Evolutionary conservation across 345 rosid species (phyloP).

Genomic region (Aethionema arabicum): DNA sequence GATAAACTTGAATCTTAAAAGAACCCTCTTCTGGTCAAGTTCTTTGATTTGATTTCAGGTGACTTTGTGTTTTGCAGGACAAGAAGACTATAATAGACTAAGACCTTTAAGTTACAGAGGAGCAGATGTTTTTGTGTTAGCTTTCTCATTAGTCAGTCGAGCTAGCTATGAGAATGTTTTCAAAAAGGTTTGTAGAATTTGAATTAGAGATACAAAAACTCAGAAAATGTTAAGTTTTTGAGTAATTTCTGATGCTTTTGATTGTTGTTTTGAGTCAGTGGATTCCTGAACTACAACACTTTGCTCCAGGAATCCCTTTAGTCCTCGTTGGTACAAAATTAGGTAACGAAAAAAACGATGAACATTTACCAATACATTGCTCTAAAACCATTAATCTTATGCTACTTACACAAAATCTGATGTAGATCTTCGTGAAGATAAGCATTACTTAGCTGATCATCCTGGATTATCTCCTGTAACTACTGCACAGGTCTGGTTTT

Average conservation of each 20-base stretch:
- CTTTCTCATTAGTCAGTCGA: constrained; percentile 92
- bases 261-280: constrained; percentile 58
- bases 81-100: constrained; percentile 93
- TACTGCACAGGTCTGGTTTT: constrained; percentile 70
- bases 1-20: background rate
- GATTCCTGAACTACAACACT: constrained; percentile 97
- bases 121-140: constrained; percentile 91
- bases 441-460: constrained; percentile 91
- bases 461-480: constrained; percentile 91
- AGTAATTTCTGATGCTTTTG: constrained; percentile 28
- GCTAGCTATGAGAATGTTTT: constrained; percentile 93
- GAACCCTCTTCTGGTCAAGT: background rate
- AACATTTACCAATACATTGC: constrained; percentile 16
- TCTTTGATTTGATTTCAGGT: constrained; percentile 2
- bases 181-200: constrained; percentile 61
- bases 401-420: constrained; percentile 27
- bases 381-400: constrained; percentile 25
- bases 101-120: constrained; percentile 99
- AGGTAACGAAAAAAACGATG: constrained; percentile 51
- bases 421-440: constrained; percentile 96
- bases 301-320: constrained; percentile 82
- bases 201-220: background rate
- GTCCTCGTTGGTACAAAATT: constrained; percentile 92
- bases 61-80: constrained; percentile 51
- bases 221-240: background rate